Percentiles rank a stretch among this genome's conserved stretches.
Conservation (phyloP, 1,284 basidiomycete species). For the Cryptococcus sp. region DNA sequence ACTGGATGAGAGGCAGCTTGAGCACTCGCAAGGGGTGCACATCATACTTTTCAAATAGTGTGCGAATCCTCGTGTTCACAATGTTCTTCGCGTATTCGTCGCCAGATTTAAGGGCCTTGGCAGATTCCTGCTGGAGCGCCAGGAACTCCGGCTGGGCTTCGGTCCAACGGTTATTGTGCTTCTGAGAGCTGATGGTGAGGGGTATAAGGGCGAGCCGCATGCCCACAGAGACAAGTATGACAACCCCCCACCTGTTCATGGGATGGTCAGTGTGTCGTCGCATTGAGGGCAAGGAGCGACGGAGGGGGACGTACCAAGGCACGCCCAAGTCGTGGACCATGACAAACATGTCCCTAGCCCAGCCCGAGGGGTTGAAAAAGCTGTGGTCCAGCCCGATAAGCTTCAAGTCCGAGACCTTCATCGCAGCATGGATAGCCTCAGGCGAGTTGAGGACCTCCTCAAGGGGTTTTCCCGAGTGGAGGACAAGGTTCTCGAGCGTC, state of each 20-base stretch:
- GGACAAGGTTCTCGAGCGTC: conserved; percentile 44
- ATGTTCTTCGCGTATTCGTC: conserved; percentile 60
- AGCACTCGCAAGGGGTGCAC: conserved; percentile 63
- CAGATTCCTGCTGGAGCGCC: conserved; percentile 57
- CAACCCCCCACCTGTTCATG: conserved; percentile 62
- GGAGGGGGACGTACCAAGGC: conserved; percentile 59
- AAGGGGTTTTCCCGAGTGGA: conserved; percentile 36
- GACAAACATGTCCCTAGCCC: conserved; percentile 66
- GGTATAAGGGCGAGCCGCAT: conserved; percentile 70
- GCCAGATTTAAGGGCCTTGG: conserved; percentile 52
- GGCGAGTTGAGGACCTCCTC: conserved; percentile 45
- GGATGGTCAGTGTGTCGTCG: not conserved
- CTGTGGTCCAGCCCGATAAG: conserved; percentile 67
- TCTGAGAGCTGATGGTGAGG: conserved; percentile 62
- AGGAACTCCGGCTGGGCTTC: conserved; percentile 63
- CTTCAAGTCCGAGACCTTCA: conserved; percentile 74
- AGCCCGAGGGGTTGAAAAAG: conserved; percentile 57
- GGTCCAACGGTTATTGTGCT: conserved; percentile 66
- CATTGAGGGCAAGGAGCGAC: not conserved
- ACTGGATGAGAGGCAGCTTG: conserved; percentile 64
- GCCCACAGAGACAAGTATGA: conserved; percentile 66
- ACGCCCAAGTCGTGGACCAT: conserved; percentile 67
- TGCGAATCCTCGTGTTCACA: conserved; percentile 58
- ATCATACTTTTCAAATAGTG: conserved; percentile 67
- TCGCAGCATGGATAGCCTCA: conserved; percentile 46